A percentile compares a stretch with the other conserved stretches of the same genome.
Conservation (phyloP, 805 yeast species). For the Candida sonorensis region DNA sequence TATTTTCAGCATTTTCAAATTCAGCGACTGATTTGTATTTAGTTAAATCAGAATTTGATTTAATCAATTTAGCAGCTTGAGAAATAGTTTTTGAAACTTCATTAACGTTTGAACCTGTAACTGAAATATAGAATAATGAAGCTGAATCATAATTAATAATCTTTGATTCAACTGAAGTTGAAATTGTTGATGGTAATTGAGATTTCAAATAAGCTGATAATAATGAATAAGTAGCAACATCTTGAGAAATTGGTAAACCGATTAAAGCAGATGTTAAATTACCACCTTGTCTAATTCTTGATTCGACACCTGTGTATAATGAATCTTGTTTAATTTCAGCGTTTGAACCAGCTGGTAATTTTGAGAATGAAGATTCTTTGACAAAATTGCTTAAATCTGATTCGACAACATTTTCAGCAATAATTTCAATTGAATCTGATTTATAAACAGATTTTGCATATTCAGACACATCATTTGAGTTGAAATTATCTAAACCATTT, state of each 20-base stretch:
- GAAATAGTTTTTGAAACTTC: slow-evolving; percentile 58
- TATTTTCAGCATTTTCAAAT: slow-evolving; percentile 35
- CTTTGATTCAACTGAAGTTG: slow-evolving; percentile 43
- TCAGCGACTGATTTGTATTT: slow-evolving; percentile 51
- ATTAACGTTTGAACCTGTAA: slow-evolving; percentile 53
- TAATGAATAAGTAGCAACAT: slow-evolving; percentile 61
- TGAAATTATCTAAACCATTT: slow-evolving; percentile 52
- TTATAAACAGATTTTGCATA: slow-evolving; percentile 66
- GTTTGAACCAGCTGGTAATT: slow-evolving; percentile 56
- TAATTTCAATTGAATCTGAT: slow-evolving; percentile 61
- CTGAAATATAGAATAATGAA: slow-evolving; percentile 69
- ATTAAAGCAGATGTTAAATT: slow-evolving; percentile 69
- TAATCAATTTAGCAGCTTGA: slow-evolving; percentile 44
- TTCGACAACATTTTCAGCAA: slow-evolving; percentile 67
- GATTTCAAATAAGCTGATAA: slow-evolving; percentile 64
- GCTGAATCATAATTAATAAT: slow-evolving; percentile 69
- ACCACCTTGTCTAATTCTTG: slow-evolving; percentile 59
- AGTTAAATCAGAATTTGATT: slow-evolving; percentile 49
- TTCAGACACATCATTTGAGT: slow-evolving; percentile 56
- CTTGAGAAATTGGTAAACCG: slow-evolving; percentile 70
- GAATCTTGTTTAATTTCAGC: slow-evolving; percentile 30
- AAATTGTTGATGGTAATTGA: slow-evolving; percentile 41
- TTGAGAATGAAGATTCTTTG: slow-evolving; percentile 55
- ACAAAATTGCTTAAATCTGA: slow-evolving; percentile 65
- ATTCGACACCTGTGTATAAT: slow-evolving; percentile 56